A percentile compares a stretch with the other conserved stretches of the same genome.
Conservation (phyloP, 2,329 filamentous ascomycete species). For the Coleophoma eucalyptorum region DNA sequence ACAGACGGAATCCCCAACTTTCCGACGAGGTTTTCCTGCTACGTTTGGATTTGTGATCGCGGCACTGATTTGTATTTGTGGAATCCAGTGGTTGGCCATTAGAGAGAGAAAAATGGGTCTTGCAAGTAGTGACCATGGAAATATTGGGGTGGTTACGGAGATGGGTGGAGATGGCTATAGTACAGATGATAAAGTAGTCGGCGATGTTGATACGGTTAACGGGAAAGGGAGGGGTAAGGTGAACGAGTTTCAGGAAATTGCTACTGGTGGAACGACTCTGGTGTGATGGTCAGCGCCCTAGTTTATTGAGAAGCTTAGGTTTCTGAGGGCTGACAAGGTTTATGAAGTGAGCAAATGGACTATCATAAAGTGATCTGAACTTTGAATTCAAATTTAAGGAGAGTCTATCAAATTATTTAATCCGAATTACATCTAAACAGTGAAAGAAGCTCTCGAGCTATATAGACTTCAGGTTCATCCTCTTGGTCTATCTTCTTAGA, state of each 20-base stretch:
- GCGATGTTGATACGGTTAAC: not conserved
- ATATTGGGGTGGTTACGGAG: not conserved
- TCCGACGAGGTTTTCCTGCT: conserved; percentile 14
- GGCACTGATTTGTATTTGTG: conserved; percentile 5
- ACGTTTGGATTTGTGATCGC: conserved; percentile 12
- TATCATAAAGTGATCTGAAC: too few relatives aligned
- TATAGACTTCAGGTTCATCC: too few relatives aligned
- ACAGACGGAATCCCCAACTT: conserved; percentile 27
- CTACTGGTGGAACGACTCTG: not conserved
- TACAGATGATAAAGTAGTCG: not conserved
- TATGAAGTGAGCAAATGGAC: too few relatives aligned
- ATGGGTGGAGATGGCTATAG: not conserved
- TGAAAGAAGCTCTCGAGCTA: too few relatives aligned
- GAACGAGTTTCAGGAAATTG: not conserved
- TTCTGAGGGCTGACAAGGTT: not conserved
- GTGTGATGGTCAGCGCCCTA: not conserved
- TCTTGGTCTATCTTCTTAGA: too few relatives aligned
- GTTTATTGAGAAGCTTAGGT: not conserved
- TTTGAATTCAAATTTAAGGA: too few relatives aligned
- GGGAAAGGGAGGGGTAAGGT: not conserved
- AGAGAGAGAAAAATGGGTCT: not conserved
- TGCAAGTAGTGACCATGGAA: not conserved
- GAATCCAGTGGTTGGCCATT: conserved; percentile 2
- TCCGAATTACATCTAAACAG: too few relatives aligned
- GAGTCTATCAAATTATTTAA: too few relatives aligned